Conservation (phyloP, 176 grass and related monocot species). For the Tuctoria greenei region DNA sequence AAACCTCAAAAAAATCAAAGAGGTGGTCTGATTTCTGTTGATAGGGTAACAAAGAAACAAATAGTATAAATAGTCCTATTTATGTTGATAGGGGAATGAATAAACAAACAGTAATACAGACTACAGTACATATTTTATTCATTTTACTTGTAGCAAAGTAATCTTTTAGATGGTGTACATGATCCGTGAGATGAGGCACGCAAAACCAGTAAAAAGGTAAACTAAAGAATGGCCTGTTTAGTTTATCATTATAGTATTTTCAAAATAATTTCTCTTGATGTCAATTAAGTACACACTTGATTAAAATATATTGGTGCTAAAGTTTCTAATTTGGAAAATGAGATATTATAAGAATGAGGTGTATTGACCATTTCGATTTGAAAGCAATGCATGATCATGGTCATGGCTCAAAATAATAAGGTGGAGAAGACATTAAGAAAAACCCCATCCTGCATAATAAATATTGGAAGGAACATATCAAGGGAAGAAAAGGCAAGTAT, state of each 20-base stretch:
- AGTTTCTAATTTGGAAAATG: not conserved
- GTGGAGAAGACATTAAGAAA: not conserved
- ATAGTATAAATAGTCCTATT: not conserved
- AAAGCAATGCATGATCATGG: not conserved
- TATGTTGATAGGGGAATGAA: slow-evolving; percentile 4
- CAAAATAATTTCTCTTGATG: not conserved
- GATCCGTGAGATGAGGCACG: not conserved
- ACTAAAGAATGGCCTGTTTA: not conserved
- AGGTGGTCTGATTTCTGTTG: not conserved
- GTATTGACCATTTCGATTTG: not conserved
- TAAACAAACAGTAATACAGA: not conserved
- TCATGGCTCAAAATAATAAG: slow-evolving; percentile 11
- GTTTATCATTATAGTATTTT: not conserved
- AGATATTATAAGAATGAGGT: not conserved
- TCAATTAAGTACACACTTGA: not conserved
- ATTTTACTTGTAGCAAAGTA: not conserved
- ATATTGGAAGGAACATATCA: not conserved
- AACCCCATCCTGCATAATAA: slow-evolving; percentile 10
- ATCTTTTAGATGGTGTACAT: not conserved
- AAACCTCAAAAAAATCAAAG: not conserved
- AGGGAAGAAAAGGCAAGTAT: not conserved
- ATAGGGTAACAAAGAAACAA: not conserved
- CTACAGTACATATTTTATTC: too few species aligned
- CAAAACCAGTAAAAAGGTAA: not conserved
- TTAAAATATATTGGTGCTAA: not conserved